Conservation (phyloP, 2,329 filamentous ascomycete species). For the Parastagonospora avenae region DNA sequence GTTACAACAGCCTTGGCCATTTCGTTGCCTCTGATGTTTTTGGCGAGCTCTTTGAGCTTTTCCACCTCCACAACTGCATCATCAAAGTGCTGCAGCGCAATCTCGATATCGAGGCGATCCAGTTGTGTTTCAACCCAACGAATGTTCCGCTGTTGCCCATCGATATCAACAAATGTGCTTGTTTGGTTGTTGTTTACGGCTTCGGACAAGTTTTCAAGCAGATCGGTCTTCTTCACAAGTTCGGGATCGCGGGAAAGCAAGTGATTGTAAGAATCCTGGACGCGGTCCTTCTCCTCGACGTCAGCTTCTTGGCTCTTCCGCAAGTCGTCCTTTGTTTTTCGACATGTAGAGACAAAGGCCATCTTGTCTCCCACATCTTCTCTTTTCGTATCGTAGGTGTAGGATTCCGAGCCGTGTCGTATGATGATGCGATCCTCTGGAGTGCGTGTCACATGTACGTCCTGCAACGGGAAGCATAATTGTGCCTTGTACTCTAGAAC, state of each 20-base stretch:
- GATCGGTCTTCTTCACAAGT: slow-evolving; percentile 76
- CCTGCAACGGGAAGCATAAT: slow-evolving; percentile 89
- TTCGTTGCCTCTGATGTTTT: slow-evolving; percentile 67
- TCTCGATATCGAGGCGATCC: slow-evolving; percentile 94
- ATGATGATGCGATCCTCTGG: slow-evolving; percentile 73
- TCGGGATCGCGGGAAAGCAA: slow-evolving; percentile 79
- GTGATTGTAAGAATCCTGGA: slow-evolving; percentile 83
- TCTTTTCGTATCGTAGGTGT: slow-evolving; percentile 91
- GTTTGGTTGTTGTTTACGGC: slow-evolving; percentile 71
- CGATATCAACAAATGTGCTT: slow-evolving; percentile 87
- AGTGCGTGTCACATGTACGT: slow-evolving; percentile 91
- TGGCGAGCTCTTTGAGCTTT: slow-evolving; percentile 75
- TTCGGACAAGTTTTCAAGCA: slow-evolving; percentile 75
- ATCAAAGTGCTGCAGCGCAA: slow-evolving; percentile 88
- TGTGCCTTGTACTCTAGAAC: slow-evolving; percentile 81
- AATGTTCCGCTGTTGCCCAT: slow-evolving; percentile 94
- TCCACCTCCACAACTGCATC: slow-evolving; percentile 83
- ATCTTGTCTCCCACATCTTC: slow-evolving; percentile 78
- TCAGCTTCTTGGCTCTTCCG: slow-evolving; percentile 85
- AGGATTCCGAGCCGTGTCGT: slow-evolving; percentile 85
- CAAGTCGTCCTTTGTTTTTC: slow-evolving; percentile 90
- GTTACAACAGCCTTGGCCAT: slow-evolving; percentile 52
- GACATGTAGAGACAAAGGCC: slow-evolving; percentile 82
- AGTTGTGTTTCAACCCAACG: slow-evolving; percentile 95
- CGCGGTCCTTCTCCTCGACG: slow-evolving; percentile 83